Base-by-base conservation (phyloP, 805 yeast species). In the Yamadazyma kitorensis region DNA sequence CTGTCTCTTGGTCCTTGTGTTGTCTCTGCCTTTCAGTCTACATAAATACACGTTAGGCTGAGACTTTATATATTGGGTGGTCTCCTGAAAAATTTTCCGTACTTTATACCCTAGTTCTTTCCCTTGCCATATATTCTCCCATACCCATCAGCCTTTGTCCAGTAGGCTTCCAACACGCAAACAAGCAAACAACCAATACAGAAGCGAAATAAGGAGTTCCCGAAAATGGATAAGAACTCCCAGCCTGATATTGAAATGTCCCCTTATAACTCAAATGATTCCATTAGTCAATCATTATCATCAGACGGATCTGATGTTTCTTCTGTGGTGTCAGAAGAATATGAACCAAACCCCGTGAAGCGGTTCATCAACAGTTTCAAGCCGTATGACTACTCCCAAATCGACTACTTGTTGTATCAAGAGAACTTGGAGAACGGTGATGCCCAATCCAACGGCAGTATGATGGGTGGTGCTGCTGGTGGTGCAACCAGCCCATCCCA, bases 351-450 rank as follows among this genome's bases (percentile, higher is more conserved):
- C 27, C 48, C 48, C 5, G 34, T 38, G 8, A 34, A 38, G 13
- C 28, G 48, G 27, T 52, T 55, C 36, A 17, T 47, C 21, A 49
- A 54, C 28, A 44, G 52, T 4, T 55, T 55, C 39, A 54, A 48
- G 31, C 56, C 57, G 7, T 55, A 44, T 36, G 60, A 56, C 34
- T 55, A 52, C 24, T 52, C 60, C 14, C 40, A 43, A 21, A 43
- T 43, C 14, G 45, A 43, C 24, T 40, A 22, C 21, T 36, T 43
- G 11, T 37, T 43, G 29, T 34, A 34, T 17, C 19, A 36, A 13
- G 34, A 40, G 17, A 44, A 40, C 13, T 18, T 26, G 14, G 44
- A 43, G 20, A 40, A 38, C 14, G 20, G 19, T 4, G 23, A 24
- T 14, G 15, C 17, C n/a, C 30, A 26, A 18, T 19, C 21, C 5